Evolutionary conservation across 768 basidiomycete genomes (phyloP), one percentile per base, ranked within the genome.

Genomic region (Cyclocybe aegerita): DNA sequence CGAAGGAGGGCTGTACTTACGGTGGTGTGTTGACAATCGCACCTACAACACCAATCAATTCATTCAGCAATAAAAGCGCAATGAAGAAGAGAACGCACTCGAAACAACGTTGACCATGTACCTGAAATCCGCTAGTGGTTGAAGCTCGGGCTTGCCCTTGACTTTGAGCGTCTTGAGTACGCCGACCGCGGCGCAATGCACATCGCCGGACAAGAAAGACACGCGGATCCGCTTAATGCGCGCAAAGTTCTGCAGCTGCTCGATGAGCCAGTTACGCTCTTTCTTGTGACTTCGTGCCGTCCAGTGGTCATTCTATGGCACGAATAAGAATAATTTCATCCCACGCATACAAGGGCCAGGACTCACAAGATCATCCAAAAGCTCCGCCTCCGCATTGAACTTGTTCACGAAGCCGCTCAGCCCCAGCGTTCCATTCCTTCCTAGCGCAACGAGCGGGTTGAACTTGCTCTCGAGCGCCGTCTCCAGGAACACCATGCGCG

Each of bases 11-110:
- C 5, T 52, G 7, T 8, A 74, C 88, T 63, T 62, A 87, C 88
- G 96, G 94, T 4, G 79, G 79, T 0, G 96, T 97, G 63, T 97
- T 96, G 42, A 99, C 96, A 55, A 99, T 98, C 10, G 96, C 96
- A 60, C 84, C 83, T 85, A 45, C 37, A 54, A 36, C 57, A 33
- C 14, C 9, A 34, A 39, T 31, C 15, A 49, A 32, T 33, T 31
- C 35, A 58, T 9, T 34, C 12, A 38, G 3, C 23, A 12, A 30
- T 10, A 9, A 33, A 36, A 11, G 16, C 30, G 10, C 9, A 12
- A 9, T 23, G 29, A 23, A 9, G 41, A 50, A 50, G 32, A 45
- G 30, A 11, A 70, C 81, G 54, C 58, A 86, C 91, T 93, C 4
- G 90, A 83, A 7, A 92, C 80, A 32, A 94, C 71, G 57, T 96